These are phyloP conservation scores for Lactarius hatsudake DNA, from an alignment of 768 basidiomycete genomes.

Conservation along the genomic window DNA sequence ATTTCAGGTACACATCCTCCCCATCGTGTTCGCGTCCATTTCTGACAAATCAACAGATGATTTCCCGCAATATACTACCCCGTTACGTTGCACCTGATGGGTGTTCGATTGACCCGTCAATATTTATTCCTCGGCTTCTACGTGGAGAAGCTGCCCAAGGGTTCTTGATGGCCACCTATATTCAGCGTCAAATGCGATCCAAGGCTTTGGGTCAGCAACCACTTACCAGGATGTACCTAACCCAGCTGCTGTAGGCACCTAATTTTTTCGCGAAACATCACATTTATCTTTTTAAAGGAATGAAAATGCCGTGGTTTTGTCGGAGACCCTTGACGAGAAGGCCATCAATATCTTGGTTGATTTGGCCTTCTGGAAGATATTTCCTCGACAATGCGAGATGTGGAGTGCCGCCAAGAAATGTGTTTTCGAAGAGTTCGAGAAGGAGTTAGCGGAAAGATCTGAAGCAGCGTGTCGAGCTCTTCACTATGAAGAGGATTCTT, in stretches of 20 bases:
- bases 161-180: constrained; percentile 18
- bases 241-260: background rate
- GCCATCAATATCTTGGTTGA: background rate
- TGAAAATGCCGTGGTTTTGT: background rate
- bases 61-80: background rate
- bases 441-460: background rate
- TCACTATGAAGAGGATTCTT: background rate
- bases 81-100: background rate
- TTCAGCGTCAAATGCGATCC: background rate
- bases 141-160: constrained; percentile 28
- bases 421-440: background rate
- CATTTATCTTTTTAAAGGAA: background rate
- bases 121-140: background rate
- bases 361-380: background rate
- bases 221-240: background rate
- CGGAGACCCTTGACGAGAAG: background rate
- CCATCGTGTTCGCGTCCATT: background rate
- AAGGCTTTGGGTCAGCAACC: background rate
- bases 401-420: background rate
- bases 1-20: constrained; percentile 41
- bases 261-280: background rate
- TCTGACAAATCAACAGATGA: background rate
- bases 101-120: background rate
- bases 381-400: background rate
- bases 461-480: background rate